Base-by-base conservation (phyloP, 306 rosid genomes). In the Vigna unguiculata region DNA sequence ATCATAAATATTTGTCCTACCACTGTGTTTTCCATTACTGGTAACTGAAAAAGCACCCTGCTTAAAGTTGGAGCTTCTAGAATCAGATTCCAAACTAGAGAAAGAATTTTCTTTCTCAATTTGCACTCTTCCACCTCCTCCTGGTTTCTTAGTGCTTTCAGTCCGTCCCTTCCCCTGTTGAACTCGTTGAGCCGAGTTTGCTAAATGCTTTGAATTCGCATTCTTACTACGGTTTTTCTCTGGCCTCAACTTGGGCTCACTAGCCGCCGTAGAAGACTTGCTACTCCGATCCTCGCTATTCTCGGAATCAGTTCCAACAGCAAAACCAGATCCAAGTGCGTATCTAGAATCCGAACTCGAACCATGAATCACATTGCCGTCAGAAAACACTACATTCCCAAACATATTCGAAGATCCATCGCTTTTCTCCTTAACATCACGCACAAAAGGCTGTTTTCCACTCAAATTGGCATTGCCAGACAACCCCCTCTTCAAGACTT, bases 1-100 rank as follows among this genome's bases (percentile, higher is more conserved):
- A 41, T 79, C 84, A 28, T 85, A 84, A 54, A 77, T 75, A 80
- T 65, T 28, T 1, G 85, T 77, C 61, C 88, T 85, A 81, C 81
- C 82, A 71, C 86, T 76, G 52, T 89, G 93, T 65, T 86, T 88
- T 64, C 96, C 91, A 19, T 92, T 90, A 77, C 93, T 80, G 77
- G 74, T 74, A 52, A 80, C 85, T 13, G 77, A 45, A 82, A 52
- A 79, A n/a, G 62, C 52, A 75, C 82, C 83, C 74, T 83, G 97
- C 88, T 78, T 70, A 83, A 86, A 75, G 80, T 82, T 82, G 74
- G 96, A 90, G 87, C 96, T 93, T 79, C 91, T 87, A n/a, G 98
- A 95, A 84, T 96, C 97, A 69, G 98, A 96, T 59, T 96, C 98
- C 79, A 91, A 1, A 83, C 97, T 92, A 47, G 97, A 88, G 75